Conservation (phyloP, 257 asterid species). For the Voacanga thouarsii region DNA sequence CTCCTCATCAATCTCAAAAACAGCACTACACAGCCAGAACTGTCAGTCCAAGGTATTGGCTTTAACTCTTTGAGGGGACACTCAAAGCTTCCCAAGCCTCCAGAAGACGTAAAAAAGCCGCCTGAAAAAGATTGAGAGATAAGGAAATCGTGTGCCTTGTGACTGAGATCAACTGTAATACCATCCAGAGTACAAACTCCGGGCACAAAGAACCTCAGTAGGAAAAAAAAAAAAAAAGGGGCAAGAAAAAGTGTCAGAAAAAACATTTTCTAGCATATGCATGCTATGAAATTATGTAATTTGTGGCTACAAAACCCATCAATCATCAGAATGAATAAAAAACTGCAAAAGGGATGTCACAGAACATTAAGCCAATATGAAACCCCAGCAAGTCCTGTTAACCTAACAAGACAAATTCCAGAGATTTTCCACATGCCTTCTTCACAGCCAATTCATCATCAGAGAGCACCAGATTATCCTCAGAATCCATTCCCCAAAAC, state of each 20-base stretch:
- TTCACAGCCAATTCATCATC: slow-evolving; percentile 31
- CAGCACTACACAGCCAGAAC: slow-evolving; percentile 26
- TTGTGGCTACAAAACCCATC: background rate
- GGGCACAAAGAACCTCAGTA: background rate
- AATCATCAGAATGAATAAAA: background rate
- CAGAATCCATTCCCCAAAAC: slow-evolving; percentile 36
- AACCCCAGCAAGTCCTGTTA: background rate
- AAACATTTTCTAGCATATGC: background rate
- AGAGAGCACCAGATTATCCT: slow-evolving; percentile 27
- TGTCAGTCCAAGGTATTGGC: slow-evolving; percentile 25
- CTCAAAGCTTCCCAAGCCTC: slow-evolving; percentile 32
- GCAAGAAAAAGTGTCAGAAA: background rate
- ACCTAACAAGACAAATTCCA: background rate
- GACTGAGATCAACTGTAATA: background rate
- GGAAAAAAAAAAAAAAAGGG: background rate
- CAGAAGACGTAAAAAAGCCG: slow-evolving; percentile 22
- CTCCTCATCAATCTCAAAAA: slow-evolving; percentile 20
- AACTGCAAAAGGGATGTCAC: background rate
- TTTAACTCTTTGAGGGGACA: slow-evolving; percentile 19
- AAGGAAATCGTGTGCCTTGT: background rate
- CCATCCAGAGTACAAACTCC: background rate
- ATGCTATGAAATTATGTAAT: background rate
- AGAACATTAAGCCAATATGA: background rate
- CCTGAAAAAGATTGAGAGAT: slow-evolving; percentile 11
- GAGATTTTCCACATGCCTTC: slow-evolving; percentile 32